Percentiles rank a stretch among this genome's conserved stretches.
Evolutionary conservation across 2,329 filamentous ascomycete species (phyloP).

Genomic region (Arthrobotrys sinensis): DNA sequence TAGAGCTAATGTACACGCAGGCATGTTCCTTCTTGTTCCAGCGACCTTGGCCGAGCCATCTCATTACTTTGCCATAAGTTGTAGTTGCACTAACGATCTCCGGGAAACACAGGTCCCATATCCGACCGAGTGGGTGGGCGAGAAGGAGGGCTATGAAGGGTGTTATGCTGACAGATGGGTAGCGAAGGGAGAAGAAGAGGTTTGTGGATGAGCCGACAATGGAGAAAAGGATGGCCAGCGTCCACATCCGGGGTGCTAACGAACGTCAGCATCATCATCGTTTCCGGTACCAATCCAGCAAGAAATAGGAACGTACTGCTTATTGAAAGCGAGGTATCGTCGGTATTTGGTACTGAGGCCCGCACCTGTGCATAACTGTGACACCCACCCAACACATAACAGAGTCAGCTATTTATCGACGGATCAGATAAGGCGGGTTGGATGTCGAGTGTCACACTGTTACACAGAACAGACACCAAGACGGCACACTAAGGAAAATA

Average conservation of each 20-base stretch:
- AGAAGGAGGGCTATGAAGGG: constrained; percentile 89
- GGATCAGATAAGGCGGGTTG: constrained; percentile 54
- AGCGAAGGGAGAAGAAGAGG: constrained; percentile 89
- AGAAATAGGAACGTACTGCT: constrained; percentile 71
- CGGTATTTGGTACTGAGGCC: constrained; percentile 82
- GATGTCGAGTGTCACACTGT: constrained; percentile 17
- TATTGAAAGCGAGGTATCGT: constrained; percentile 83
- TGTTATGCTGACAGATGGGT: constrained; percentile 90
- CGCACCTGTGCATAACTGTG: constrained; percentile 79
- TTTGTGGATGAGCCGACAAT: constrained; percentile 87
- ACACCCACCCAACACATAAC: constrained; percentile 62
- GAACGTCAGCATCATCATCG: too few relatives aligned
- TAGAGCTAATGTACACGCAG: constrained; percentile 90
- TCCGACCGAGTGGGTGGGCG: constrained; percentile 84
- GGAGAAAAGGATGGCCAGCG: constrained; percentile 82
- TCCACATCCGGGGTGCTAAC: constrained; percentile 84
- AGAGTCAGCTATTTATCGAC: constrained; percentile 16
- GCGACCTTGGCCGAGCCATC: constrained; percentile 83
- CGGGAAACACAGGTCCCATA: constrained; percentile 80
- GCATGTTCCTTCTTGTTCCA: constrained; percentile 94
- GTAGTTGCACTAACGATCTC: constrained; percentile 63
- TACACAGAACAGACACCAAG: constrained; percentile 32
- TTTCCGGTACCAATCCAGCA: too few relatives aligned
- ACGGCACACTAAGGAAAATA: constrained; percentile 8
- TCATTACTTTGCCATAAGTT: constrained; percentile 71